Conservation (phyloP, 129 eudicot genomes). For the Artemisia argyi region DNA sequence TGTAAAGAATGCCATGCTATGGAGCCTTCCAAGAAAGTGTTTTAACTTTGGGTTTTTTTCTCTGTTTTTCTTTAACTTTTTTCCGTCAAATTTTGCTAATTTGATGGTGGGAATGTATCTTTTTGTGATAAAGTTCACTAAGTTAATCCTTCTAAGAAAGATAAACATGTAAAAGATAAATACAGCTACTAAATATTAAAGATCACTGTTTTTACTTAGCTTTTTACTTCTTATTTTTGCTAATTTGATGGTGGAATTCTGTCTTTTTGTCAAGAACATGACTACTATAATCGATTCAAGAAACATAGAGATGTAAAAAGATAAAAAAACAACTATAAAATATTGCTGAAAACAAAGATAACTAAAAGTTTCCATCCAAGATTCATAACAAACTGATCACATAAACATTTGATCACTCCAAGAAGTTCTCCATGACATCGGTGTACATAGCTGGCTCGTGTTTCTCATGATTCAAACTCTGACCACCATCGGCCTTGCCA, state of each 20-base stretch:
- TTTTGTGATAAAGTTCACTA: slow-evolving; percentile 24
- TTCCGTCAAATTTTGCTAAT: slow-evolving; percentile 24
- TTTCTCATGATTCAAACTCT: slow-evolving; percentile 40
- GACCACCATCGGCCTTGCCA: slow-evolving; percentile 44
- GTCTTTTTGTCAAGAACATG: slow-evolving; percentile 16
- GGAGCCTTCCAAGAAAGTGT: slow-evolving; percentile 36
- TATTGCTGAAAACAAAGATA: slow-evolving; percentile 26
- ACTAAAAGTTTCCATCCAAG: slow-evolving; percentile 31
- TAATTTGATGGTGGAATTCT: slow-evolving; percentile 8
- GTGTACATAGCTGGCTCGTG: slow-evolving; percentile 70
- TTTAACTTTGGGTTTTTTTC: slow-evolving; percentile 14
- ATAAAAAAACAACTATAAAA: slow-evolving; percentile 23
- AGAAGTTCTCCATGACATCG: slow-evolving; percentile 88
- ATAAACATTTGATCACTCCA: slow-evolving; percentile 45
- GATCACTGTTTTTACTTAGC: slow-evolving; percentile 20
- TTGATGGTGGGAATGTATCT: slow-evolving; percentile 19
- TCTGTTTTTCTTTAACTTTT: slow-evolving; percentile 14
- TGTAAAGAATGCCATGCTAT: slow-evolving; percentile 79
- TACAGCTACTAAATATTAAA: slow-evolving; percentile 20
- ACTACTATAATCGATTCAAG: slow-evolving; percentile 12
- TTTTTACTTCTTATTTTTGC: slow-evolving; percentile 6
- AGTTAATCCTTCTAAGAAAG: slow-evolving; percentile 13
- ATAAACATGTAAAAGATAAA: slow-evolving; percentile 17
- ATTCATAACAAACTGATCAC: slow-evolving; percentile 28
- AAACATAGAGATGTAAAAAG: slow-evolving; percentile 16